Conservation (phyloP, 1,284 basidiomycete species). For the Ceratobasidium sp. region DNA sequence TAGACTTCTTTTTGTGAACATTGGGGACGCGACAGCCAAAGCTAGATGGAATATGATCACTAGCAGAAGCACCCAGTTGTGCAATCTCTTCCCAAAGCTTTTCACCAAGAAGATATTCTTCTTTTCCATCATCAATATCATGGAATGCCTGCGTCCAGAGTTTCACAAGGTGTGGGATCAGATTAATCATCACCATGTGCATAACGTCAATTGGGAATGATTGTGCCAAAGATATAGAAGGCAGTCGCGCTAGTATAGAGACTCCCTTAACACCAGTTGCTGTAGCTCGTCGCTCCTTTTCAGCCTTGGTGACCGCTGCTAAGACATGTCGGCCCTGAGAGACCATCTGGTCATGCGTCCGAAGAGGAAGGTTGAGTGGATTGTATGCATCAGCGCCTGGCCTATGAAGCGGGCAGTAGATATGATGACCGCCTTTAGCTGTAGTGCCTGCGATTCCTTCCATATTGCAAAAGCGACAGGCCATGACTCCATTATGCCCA, state of each 20-base stretch:
- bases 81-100: conserved; percentile 53
- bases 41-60: conserved; percentile 51
- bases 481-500: conserved; percentile 52
- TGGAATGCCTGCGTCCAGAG: conserved; percentile 55
- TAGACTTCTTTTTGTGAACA: conserved; percentile 47
- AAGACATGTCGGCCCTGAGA: not conserved
- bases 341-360: conserved; percentile 20
- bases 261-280: conserved; percentile 29
- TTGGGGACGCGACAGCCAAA: conserved; percentile 53
- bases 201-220: conserved; percentile 53
- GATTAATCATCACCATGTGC: conserved; percentile 50
- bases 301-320: not conserved
- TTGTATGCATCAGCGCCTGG: conserved; percentile 33
- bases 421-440: conserved; percentile 54
- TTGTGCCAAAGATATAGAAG: conserved; percentile 47
- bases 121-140: conserved; percentile 46
- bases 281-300: conserved; percentile 44
- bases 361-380: conserved; percentile 29
- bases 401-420: conserved; percentile 53
- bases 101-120: conserved; percentile 40
- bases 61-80: conserved; percentile 49
- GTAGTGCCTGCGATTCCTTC: conserved; percentile 50
- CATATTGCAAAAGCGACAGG: conserved; percentile 54
- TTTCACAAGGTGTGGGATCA: conserved; percentile 39
- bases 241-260: conserved; percentile 46